Percentiles rank a stretch among this genome's conserved stretches.
These are phyloP conservation scores for Gnaphalium uliginosum DNA, from an alignment of 129 eudicot genomes.

Conservation along the genomic window DNA sequence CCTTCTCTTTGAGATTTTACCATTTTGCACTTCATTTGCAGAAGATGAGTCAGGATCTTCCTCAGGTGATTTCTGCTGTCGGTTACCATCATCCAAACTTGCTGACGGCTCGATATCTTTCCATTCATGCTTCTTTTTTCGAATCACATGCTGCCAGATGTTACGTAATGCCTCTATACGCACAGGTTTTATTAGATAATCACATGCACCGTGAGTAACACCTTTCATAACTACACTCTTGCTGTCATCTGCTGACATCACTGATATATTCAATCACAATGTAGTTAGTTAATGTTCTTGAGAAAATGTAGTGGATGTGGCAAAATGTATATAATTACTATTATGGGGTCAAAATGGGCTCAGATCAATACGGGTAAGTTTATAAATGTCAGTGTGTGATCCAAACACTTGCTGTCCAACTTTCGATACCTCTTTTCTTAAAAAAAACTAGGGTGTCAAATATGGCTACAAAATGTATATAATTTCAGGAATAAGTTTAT, in stretches of 20 bases:
- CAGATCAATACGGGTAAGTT: neutral
- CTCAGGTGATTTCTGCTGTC: conserved; percentile 45
- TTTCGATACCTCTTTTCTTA: neutral
- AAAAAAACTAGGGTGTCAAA: neutral
- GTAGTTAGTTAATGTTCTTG: conserved; percentile 3
- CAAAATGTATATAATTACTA: neutral
- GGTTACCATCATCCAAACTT: conserved; percentile 59
- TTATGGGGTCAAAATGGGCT: neutral
- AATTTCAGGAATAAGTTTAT: neutral
- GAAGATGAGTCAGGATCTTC: conserved; percentile 67
- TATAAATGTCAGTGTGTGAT: neutral
- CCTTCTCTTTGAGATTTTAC: conserved; percentile 60
- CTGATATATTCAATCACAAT: conserved; percentile 31
- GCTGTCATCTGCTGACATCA: conserved; percentile 97
- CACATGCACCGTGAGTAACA: conserved; percentile 93
- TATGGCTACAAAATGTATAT: neutral
- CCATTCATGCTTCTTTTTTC: conserved; percentile 68
- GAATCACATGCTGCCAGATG: conserved; percentile 92
- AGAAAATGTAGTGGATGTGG: neutral
- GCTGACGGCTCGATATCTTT: conserved; percentile 68
- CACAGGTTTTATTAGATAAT: conserved; percentile 81
- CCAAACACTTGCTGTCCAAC: neutral
- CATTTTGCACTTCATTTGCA: conserved; percentile 74
- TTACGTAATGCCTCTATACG: conserved; percentile 89
- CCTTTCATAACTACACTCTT: conserved; percentile 82